phyloP scores from a whole-genome alignment of 306 rosid species.

The Quercus suber region DNA sequence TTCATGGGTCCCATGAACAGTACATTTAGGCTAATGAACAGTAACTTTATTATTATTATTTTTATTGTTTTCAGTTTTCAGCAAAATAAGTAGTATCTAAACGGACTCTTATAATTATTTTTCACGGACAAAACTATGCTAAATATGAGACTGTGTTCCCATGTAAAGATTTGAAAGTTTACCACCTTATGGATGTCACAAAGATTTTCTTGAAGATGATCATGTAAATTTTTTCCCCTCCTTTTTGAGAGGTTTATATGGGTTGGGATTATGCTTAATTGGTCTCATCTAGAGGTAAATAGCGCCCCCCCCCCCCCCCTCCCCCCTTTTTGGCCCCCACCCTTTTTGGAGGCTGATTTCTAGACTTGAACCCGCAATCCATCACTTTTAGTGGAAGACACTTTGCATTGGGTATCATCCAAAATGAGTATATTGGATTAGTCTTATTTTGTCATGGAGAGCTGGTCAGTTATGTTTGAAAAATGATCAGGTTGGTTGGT shows the following conservation, averaged over 20 bases:
- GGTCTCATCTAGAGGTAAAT: not conserved
- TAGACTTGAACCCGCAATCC: no score
- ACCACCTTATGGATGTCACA: not conserved
- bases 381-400: not conserved
- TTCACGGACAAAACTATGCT: not conserved
- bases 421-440: not conserved
- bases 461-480: not conserved
- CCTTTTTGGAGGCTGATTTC: no score
- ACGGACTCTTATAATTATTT: no score
- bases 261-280: not conserved
- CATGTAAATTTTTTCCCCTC: not conserved
- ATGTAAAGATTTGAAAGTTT: not conserved
- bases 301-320: rapidly evolving
- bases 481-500: no score
- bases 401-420: not conserved
- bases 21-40: no score
- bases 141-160: not conserved
- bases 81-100: no score
- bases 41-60: no score
- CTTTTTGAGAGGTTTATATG: not conserved
- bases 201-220: not conserved
- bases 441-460: not conserved
- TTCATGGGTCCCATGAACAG: no score
- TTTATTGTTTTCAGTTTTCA: no score
- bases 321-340: no score